Percentiles rank a stretch among this genome's conserved stretches.
phyloP scores from a whole-genome alignment of 306 rosid species.

The Gastrolobium villosum region DNA sequence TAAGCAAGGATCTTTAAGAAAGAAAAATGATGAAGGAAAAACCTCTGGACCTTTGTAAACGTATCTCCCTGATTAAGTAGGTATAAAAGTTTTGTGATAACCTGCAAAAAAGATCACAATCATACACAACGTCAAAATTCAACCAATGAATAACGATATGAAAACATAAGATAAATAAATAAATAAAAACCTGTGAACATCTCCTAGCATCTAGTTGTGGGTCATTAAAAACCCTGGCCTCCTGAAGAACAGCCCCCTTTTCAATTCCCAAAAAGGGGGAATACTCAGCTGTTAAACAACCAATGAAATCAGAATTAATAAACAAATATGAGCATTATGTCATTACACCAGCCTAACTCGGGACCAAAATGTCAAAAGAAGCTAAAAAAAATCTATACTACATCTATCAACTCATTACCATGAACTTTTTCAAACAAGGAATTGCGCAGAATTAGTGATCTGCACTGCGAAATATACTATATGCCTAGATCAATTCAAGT shows the following conservation, averaged over 20 bases:
- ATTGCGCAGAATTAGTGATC: conserved; percentile 37
- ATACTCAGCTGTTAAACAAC: conserved; percentile 72
- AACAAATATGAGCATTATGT: neutral
- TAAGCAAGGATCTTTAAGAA: conserved; percentile 30
- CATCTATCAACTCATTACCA: conserved; percentile 39
- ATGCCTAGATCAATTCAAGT: conserved; percentile 29
- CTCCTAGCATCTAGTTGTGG: conserved; percentile 96
- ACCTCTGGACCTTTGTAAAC: conserved; percentile 82
- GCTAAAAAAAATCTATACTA: conserved; percentile 50
- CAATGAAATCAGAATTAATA: conserved; percentile 43
- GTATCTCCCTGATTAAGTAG: conserved; percentile 94
- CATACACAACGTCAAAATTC: conserved; percentile 43
- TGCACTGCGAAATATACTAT: conserved; percentile 51
- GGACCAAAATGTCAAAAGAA: conserved; percentile 19
- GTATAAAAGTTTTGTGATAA: conserved; percentile 92
- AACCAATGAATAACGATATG: conserved; percentile 31
- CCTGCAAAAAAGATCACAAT: conserved; percentile 59
- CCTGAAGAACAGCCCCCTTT: conserved; percentile 98
- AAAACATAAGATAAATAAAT: conserved; percentile 14
- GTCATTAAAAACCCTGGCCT: conserved; percentile 97
- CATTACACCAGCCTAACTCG: conserved; percentile 7
- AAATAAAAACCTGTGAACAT: conserved; percentile 86
- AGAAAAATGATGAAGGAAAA: conserved; percentile 2
- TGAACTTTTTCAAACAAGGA: conserved; percentile 42
- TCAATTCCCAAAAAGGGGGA: conserved; percentile 96